Conservation (phyloP, 2,329 filamentous ascomycete genomes). For the Exserohilum turcica region DNA sequence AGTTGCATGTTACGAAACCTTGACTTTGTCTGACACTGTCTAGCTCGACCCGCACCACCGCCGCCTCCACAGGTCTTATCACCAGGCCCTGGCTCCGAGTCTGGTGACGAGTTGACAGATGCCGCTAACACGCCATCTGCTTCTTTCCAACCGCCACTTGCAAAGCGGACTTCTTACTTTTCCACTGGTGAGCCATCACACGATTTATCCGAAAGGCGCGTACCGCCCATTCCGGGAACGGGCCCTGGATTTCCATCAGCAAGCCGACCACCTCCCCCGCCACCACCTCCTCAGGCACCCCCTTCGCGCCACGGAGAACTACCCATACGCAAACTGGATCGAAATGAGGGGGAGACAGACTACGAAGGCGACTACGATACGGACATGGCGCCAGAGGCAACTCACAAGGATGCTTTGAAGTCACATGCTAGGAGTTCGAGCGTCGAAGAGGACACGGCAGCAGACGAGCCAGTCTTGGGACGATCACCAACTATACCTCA, state of each 20-base stretch:
- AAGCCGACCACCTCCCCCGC: conserved; percentile 54
- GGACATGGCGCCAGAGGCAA: conserved; percentile 91
- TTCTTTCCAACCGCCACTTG: conserved; percentile 28
- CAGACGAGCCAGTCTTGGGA: conserved; percentile 57
- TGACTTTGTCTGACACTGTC: background rate
- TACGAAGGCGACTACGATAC: conserved; percentile 99
- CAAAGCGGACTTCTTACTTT: conserved; percentile 51
- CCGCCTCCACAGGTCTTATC: conserved; percentile 63
- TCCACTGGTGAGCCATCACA: conserved; percentile 43
- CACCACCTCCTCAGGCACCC: conserved; percentile 50
- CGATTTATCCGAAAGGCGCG: conserved; percentile 41
- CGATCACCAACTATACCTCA: conserved; percentile 48
- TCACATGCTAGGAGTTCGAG: conserved; percentile 78
- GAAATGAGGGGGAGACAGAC: conserved; percentile 82
- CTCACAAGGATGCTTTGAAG: conserved; percentile 91
- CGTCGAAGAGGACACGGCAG: conserved; percentile 66
- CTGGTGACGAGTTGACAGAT: conserved; percentile 76
- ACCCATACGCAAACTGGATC: conserved; percentile 55
- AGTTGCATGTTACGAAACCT: conserved; percentile 9
- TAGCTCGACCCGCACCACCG: conserved; percentile 68
- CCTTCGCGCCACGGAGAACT: conserved; percentile 46
- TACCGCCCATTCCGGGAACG: conserved; percentile 60
- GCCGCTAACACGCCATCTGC: conserved; percentile 39
- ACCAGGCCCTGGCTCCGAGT: conserved; percentile 78
- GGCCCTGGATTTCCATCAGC: conserved; percentile 44